phyloP scores from a whole-genome alignment of 2,329 filamentous ascomycete species.

The Talaromyces rugulosus region DNA sequence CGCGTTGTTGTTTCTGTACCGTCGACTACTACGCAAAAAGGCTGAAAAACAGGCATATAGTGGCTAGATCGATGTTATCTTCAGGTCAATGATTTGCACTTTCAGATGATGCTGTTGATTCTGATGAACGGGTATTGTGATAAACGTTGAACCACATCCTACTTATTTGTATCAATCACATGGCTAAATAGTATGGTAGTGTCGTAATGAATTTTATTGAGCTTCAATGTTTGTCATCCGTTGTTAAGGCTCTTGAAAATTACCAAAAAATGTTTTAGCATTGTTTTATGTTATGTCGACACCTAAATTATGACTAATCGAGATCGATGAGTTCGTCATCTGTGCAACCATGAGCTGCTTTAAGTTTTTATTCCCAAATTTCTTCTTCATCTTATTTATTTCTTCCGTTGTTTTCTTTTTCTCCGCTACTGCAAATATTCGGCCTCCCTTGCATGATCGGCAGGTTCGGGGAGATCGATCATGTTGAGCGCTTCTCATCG shows the following conservation, averaged over 20 bases:
- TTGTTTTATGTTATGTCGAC: not conserved
- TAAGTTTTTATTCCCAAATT: not conserved
- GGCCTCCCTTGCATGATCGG: not conserved
- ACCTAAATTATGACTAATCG: not conserved
- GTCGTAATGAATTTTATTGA: not conserved
- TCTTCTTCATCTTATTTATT: not conserved
- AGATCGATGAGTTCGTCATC: not conserved
- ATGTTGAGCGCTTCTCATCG: not conserved
- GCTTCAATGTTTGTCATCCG: not conserved
- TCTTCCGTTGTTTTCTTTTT: not conserved
- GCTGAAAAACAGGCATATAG: conserved; percentile 20
- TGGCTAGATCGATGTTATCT: not conserved
- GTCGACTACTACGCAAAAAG: conserved; percentile 35
- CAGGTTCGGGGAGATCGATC: not conserved
- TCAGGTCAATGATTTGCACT: not conserved
- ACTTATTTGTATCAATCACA: not conserved
- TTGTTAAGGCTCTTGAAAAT: not conserved
- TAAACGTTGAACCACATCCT: not conserved
- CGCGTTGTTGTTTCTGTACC: conserved; percentile 47
- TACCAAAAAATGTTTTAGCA: not conserved
- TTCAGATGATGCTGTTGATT: not conserved
- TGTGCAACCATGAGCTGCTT: not conserved
- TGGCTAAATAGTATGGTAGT: not conserved
- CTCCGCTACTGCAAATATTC: not conserved
- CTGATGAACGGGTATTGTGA: not conserved